A percentile compares a stretch with the other conserved stretches of the same genome.
Conservation (phyloP, 2,329 filamentous ascomycete genomes). For the Didymella pinodella region DNA sequence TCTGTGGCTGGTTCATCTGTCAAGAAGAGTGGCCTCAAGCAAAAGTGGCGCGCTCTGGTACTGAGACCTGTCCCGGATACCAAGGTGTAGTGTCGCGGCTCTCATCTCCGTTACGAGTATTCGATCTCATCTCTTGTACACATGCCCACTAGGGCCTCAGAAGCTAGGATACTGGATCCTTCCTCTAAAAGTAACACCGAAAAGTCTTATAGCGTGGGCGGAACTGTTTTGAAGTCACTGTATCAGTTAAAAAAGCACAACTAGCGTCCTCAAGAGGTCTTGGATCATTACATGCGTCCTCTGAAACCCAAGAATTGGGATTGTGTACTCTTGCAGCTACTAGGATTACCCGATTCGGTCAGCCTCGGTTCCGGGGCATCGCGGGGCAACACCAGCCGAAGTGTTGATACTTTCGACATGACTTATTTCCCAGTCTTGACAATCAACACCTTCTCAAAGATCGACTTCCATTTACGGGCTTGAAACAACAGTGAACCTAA, state of each 20-base stretch:
- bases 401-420: not conserved
- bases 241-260: not conserved
- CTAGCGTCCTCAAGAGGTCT: no score
- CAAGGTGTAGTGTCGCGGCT: not conserved
- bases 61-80: not conserved
- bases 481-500: not conserved
- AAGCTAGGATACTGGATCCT: not conserved
- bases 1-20: not conserved
- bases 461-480: not conserved
- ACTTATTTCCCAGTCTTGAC: not conserved
- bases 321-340: no score
- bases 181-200: not conserved
- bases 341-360: constrained; percentile 1
- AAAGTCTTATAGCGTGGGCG: constrained; percentile 5
- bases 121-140: not conserved
- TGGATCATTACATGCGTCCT: no score
- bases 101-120: not conserved
- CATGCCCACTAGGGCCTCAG: not conserved
- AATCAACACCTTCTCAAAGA: not conserved
- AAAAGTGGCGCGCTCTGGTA: constrained; percentile 14
- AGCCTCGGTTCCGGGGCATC: constrained; percentile 6
- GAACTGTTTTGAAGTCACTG: not conserved
- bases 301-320: no score
- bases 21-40: not conserved
- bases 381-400: constrained; percentile 2